Conservation (phyloP, 108 stramenopile species). For the Epithemia pelagica region DNA sequence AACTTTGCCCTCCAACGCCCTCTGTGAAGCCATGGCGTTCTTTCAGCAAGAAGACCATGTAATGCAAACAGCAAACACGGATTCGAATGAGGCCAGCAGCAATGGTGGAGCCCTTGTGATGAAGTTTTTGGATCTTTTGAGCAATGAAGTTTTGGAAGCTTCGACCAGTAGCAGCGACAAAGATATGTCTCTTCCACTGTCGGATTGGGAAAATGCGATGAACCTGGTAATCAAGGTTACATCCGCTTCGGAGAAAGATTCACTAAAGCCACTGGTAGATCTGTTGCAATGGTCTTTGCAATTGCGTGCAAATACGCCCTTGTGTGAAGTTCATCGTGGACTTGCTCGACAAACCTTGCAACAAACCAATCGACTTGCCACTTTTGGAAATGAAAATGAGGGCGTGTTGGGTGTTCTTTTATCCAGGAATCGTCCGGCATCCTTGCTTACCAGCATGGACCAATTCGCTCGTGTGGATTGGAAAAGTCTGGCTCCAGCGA, state of each 20-base stretch:
- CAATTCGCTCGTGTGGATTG: constrained; percentile 23
- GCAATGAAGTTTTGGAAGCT: background rate
- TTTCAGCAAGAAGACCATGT: constrained; percentile 11
- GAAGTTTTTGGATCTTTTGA: constrained; percentile 3
- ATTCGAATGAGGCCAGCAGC: background rate
- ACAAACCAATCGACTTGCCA: background rate
- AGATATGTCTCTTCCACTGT: constrained; percentile 3
- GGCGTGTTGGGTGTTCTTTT: background rate
- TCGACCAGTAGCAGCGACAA: no score
- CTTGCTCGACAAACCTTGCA: constrained; percentile 36
- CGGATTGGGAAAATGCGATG: constrained; percentile 15
- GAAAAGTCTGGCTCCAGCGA: constrained; percentile 4
- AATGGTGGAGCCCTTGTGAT: background rate
- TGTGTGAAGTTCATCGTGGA: constrained; percentile 74
- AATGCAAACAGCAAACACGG: constrained; percentile 34
- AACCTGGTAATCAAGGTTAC: background rate
- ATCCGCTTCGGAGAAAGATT: background rate
- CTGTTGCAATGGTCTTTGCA: constrained; percentile 41
- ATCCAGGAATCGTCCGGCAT: background rate
- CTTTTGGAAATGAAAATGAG: constrained; percentile 4
- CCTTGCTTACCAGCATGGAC: background rate
- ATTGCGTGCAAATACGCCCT: constrained; percentile 60
- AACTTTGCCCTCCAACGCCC: constrained; percentile 47
- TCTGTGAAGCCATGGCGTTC: constrained; percentile 71
- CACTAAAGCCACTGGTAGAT: background rate